Evolutionary conservation across 2,329 filamentous ascomycete genomes (phyloP), one percentile per base, ranked within the genome.

Genomic region (Botrytis paeoniae): DNA sequence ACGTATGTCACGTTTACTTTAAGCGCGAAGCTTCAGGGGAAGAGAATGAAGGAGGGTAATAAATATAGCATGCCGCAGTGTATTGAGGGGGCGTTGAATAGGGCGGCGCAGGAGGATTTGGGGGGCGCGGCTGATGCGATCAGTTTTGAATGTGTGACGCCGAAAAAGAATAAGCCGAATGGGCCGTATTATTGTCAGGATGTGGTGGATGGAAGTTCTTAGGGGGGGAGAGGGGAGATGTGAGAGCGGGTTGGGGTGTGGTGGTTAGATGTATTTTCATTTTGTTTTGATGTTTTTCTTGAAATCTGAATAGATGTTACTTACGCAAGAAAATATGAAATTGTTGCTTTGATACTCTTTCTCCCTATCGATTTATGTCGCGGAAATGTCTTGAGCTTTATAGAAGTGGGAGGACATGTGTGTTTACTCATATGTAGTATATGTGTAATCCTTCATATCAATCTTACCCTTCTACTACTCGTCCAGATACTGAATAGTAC

Each of bases 331-430:
- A 57, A 29, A 29, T 18, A 57, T 9, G 14, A 29, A 3, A 18
- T 8, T 29, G 25, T 4, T 9, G 6, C 7, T 1, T 8, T 0
- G 14, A 29, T 3, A 51, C 25, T 18, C 51, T 18, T 29, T 57
- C 12, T 54, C 14, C 14, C 14, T 29, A 29, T 18, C 14, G 1
- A 1, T 29, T 57, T 0, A 29, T 29, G 3, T 29, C 51, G n/a
- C 14, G 6, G 1, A 57, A 54, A 0, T n/a, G 3, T 29, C 6
- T 57, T 57, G 0, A 29, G 14, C 51, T 57, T n/a, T 4, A 4
- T 3, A 18, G 18, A 14, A 29, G 2, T 1, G n/a, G n/a, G n/a
- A 4, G 3, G 18, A 29, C 0, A 29, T 4, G 1, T 29, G 3
- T 57, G 0, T 57, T 57, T 9, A 9, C 3, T 57, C n/a, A 29